Percentiles rank a stretch among this genome's conserved stretches.
These are phyloP conservation scores for Clitoria ternatea DNA, from an alignment of 306 rosid genomes.

Conservation along the genomic window DNA sequence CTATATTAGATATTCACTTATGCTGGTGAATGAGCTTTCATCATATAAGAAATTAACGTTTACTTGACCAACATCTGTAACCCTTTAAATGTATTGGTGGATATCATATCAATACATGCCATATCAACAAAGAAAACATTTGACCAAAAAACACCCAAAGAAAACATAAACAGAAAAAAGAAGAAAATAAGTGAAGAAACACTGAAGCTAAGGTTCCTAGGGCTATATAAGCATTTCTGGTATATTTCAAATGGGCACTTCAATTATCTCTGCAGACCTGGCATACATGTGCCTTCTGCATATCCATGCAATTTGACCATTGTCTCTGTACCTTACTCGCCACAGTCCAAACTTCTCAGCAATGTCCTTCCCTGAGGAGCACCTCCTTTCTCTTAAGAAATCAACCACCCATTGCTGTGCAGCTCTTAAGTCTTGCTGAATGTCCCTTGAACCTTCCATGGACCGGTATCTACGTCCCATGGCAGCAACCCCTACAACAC, in stretches of 20 bases:
- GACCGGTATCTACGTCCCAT: conserved; percentile 50
- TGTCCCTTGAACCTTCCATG: conserved; percentile 53
- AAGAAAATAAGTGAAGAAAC: not conserved
- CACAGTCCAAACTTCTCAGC: conserved; percentile 93
- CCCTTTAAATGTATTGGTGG: not conserved
- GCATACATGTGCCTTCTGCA: conserved; percentile 83
- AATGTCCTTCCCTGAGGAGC: conserved; percentile 86
- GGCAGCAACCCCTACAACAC: conserved; percentile 62
- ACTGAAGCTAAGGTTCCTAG: not conserved
- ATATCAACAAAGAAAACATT: not conserved
- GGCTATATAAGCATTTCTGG: not conserved
- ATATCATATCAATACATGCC: not conserved
- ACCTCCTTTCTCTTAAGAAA: conserved; percentile 74
- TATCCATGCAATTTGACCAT: conserved; percentile 85
- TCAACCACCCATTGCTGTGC: conserved; percentile 96
- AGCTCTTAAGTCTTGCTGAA: conserved; percentile 65
- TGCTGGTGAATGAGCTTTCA: not conserved
- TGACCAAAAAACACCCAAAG: too few relatives aligned
- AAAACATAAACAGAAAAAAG: not conserved
- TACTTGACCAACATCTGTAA: not conserved
- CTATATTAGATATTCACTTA: not conserved
- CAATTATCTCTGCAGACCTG: conserved; percentile 78
- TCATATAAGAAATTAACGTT: not conserved
- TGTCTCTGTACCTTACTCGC: conserved; percentile 84
- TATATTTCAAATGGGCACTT: conserved; percentile 69